Base-by-base conservation (phyloP, 1,139 yeast species). In the Yamadazyma atlantica region DNA sequence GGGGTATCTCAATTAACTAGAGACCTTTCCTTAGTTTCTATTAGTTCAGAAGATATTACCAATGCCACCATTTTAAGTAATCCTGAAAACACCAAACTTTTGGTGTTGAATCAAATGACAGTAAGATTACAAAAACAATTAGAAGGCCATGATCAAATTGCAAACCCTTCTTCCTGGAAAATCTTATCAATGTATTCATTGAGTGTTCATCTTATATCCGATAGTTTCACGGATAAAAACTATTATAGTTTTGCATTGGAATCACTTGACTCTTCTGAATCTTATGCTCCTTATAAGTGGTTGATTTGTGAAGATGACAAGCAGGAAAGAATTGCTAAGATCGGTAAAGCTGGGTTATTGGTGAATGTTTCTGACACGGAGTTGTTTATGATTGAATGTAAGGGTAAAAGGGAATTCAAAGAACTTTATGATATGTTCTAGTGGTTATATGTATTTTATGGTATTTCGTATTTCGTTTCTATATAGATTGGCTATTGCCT, bases 271-370 rank as follows among this genome's bases (percentile, higher is more conserved):
- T 38, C 42, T 2, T 41, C 41, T 8, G 41, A 42, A 3, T 49
- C 46, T n/a, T 50, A 47, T 14, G 42, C 45, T 16, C 49, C 46
- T n/a, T 55, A 49, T 44, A 55, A 48, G 41, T 71, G 76, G 76
- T 48, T 62, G 19, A 57, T 71, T 28, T 39, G 58, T 29, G 69
- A 62, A 26, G 65, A 60, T 18, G 62, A 58, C 4, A 65, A 58
- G 38, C 44, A 42, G 33, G 53, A 56, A 27, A 48, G 60, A 21
- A 54, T 70, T 30, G 70, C 69, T 44, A 56, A 60, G 39, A 69
- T 71, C 26, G 77, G 77, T 11, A 69, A 63, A 41, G 77, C 77
- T 4, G 77, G 74, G 7, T 54, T 71, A 44, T 58, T 71, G 47
- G 58, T 71, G 27, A 66, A 62, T 44, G 64, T 55, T 3, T 45